Base-by-base conservation (phyloP, 331 rosid species). In the Malus hybrid region DNA sequence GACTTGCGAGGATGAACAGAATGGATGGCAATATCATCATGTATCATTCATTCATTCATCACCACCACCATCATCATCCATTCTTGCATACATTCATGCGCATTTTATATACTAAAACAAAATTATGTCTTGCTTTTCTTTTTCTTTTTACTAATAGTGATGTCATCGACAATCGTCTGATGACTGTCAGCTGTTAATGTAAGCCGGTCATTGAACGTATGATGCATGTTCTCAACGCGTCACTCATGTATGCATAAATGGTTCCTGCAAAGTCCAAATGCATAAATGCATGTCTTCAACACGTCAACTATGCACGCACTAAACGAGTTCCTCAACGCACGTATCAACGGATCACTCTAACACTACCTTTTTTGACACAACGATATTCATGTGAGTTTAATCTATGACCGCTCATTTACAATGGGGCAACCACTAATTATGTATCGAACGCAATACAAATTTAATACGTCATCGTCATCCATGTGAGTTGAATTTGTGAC, bases 21-120 rank as follows among this genome's bases (percentile, higher is more conserved):
- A 73, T 78, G 82, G 79, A 76, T 34, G 85, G 55, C 80, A 74
- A 52, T 83, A 73, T 73, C 89, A 80, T 80, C 86, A 84, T 67
- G 55, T 28, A 64, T 70, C 75, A 70, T 46, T 18, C 46, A 39
- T 39, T 39, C 46, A 31, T 70, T 33, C 42, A 14, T 6, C 69
- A 62, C 39, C 33, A 34, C 24, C 46, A 10, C 18, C 62, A 73
- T 59, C 69, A 70, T 56, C 79, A 76, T 44, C 75, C 80, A 76
- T 75, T 34, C 46, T 19, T 50, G 20, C 65, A 75, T 83, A 70
- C 87, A 75, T 80, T 73, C 83, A 77, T 74, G 59, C 39, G 1
- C 10, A 27, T 16, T 15, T 11, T 16, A 62, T 62, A 62, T 18
- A 19, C 69, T 65, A 33, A 32, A 15, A 18, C 11, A 32, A 64